Evolutionary conservation across 192 early-diverging fungal species (phyloP), one percentile per base, ranked within the genome.

Genomic region (Phycomyces nitens): DNA sequence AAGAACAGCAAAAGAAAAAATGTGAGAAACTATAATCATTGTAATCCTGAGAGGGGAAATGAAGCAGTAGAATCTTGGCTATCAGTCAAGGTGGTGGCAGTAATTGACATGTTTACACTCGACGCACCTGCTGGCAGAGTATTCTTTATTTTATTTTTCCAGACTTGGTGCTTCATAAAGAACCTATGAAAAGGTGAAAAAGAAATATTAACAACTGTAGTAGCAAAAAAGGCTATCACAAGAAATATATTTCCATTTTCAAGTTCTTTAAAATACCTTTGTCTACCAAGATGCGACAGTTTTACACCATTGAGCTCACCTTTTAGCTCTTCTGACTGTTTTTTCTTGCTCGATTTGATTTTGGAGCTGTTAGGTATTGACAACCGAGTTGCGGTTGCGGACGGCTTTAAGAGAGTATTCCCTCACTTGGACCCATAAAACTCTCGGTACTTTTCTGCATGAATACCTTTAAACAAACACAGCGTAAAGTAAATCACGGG

Each of bases 11-110:
- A 56, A 56, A 56, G n/a, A 54, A 39, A 38, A 39, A 29, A 56
- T 56, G 34, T 18, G 55, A 56, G 55, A n/a, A 56, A 39, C 55
- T 56, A 39, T 38, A 56, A 56, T 56, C 34, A 56, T 56, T 16
- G 38, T 39, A 27, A 56, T 56, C 27, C 34, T 56, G 29, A 39
- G 27, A 56, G 34, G 55, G 27, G 38, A 29, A 29, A 47, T 18
- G 18, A 3, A 47, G 44, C 12, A 47, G 44, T 47, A 47, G 18
- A 47, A 2, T 2, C 44, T 47, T 47, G 44, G 4, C 12, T 47
- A 11, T 47, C 18, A 11, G 44, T 47, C 44, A 6, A 47, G 18
- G 12, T 47, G 18, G 11, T 47, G 44, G 44, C 44, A n/a, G 12
- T 47, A 47, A 47, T 47, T 3, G 11, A 3, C 44, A 47, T 47